Evolutionary conservation across 768 basidiomycete genomes (phyloP).

Genomic region (Boletus reticuloceps): DNA sequence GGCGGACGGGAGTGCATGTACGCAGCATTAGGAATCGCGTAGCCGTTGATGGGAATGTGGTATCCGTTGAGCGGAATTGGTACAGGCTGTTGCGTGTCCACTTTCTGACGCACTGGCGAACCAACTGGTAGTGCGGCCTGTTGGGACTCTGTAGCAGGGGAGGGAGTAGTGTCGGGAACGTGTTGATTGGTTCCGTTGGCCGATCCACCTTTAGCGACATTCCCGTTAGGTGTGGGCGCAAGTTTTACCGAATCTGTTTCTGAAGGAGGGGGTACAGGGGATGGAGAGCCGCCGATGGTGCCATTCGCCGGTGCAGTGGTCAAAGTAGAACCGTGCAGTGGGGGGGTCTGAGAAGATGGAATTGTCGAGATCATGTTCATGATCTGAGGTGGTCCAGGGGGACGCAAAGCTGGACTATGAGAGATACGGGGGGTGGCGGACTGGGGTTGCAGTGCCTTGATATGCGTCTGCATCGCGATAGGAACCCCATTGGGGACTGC

Average conservation of each 20-base stretch:
- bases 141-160: conserved; percentile 21
- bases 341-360: conserved; percentile 32
- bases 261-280: conserved; percentile 39
- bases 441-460: conserved; percentile 60
- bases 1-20: conserved; percentile 37
- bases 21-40: conserved; percentile 33
- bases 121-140: conserved; percentile 21
- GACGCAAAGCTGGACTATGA: conserved; percentile 38
- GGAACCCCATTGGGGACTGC: conserved; percentile 45
- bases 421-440: conserved; percentile 51
- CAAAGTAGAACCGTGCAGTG: conserved; percentile 30
- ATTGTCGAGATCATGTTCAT: conserved; percentile 32
- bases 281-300: conserved; percentile 26
- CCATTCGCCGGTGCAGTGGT: conserved; percentile 33
- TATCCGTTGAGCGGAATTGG: conserved; percentile 44
- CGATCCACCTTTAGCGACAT: conserved; percentile 27
- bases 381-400: conserved; percentile 37
- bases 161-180: conserved; percentile 9
- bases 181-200: conserved; percentile 30
- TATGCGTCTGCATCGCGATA: conserved; percentile 56
- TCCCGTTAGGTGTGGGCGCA: conserved; percentile 17
- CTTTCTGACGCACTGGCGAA: conserved; percentile 48
- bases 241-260: conserved; percentile 39
- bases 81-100: conserved; percentile 43
- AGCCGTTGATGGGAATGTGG: conserved; percentile 45